Conservation (phyloP, 176 grass and related monocot species). For the Urochloa ruziziensis region DNA sequence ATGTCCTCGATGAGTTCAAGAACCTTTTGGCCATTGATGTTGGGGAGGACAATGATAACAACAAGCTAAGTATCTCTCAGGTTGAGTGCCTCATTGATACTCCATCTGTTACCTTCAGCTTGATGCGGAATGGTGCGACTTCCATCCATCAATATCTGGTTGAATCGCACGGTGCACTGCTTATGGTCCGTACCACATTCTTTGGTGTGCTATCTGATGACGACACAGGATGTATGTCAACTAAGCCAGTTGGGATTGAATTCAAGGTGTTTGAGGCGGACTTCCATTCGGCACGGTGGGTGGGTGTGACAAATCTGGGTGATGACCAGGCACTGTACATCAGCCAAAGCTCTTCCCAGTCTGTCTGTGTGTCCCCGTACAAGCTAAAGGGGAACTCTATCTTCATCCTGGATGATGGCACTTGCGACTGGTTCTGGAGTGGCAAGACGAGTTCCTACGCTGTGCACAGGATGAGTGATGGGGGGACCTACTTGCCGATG, state of each 20-base stretch:
- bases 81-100: neutral
- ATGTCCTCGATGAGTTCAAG: neutral
- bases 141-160: neutral
- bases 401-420: slow-evolving; percentile 19
- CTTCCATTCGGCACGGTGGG: neutral
- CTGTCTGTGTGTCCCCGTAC: slow-evolving; percentile 9
- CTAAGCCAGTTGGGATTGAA: neutral
- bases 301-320: neutral
- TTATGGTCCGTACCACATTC: neutral
- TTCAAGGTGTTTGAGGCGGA: slow-evolving; percentile 15
- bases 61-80: neutral
- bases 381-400: slow-evolving; percentile 19
- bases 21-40: neutral
- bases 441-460: neutral
- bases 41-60: neutral
- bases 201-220: neutral
- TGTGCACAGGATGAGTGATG: slow-evolving; percentile 6
- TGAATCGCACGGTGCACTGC: neutral
- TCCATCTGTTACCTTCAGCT: neutral
- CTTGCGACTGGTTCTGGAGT: neutral
- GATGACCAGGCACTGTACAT: slow-evolving; percentile 1
- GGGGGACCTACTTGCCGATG: neutral
- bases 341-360: slow-evolving; percentile 1
- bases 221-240: neutral
- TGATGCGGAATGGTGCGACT: neutral